These are phyloP conservation scores for Oryza nivara DNA, from an alignment of 176 grass and related monocot genomes.

Conservation along the genomic window DNA sequence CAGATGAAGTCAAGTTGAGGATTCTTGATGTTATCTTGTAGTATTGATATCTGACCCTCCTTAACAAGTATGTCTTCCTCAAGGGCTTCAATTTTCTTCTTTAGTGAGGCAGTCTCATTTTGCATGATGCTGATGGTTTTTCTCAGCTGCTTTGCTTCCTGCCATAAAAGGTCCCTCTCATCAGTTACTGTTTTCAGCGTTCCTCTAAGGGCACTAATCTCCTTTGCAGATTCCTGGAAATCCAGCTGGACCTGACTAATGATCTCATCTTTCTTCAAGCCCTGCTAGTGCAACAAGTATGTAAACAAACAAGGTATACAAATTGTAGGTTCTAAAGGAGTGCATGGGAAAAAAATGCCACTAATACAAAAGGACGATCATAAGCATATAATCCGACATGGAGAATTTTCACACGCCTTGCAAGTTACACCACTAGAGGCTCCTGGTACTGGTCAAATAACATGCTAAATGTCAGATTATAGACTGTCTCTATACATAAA, in stretches of 20 bases:
- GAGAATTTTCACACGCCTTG: neutral
- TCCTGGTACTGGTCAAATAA: too few relatives aligned
- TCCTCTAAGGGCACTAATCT: constrained; percentile 59
- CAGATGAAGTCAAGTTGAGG: constrained; percentile 59
- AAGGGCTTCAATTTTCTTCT: constrained; percentile 72
- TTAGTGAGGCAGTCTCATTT: constrained; percentile 47
- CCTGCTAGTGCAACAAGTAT: constrained; percentile 47
- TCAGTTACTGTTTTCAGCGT: constrained; percentile 69
- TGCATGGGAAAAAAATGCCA: neutral
- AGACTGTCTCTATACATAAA: too few relatives aligned
- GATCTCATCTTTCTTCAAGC: constrained; percentile 60
- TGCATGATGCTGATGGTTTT: constrained; percentile 51
- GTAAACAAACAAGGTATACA: constrained; percentile 10
- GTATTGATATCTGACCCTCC: constrained; percentile 83
- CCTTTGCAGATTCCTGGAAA: constrained; percentile 67
- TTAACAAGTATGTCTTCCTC: constrained; percentile 81
- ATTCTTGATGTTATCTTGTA: constrained; percentile 73
- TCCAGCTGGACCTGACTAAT: constrained; percentile 73
- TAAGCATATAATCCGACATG: neutral
- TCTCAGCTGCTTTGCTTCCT: constrained; percentile 60
- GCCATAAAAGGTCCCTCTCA: constrained; percentile 72
- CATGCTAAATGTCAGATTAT: too few relatives aligned
- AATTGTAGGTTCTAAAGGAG: neutral
- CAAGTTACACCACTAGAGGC: neutral
- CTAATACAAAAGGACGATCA: neutral